Percentiles rank a stretch among this genome's conserved stretches.
Evolutionary conservation across 2,329 filamentous ascomycete genomes (phyloP).

Genomic region (Blastomyces gilchristii): DNA sequence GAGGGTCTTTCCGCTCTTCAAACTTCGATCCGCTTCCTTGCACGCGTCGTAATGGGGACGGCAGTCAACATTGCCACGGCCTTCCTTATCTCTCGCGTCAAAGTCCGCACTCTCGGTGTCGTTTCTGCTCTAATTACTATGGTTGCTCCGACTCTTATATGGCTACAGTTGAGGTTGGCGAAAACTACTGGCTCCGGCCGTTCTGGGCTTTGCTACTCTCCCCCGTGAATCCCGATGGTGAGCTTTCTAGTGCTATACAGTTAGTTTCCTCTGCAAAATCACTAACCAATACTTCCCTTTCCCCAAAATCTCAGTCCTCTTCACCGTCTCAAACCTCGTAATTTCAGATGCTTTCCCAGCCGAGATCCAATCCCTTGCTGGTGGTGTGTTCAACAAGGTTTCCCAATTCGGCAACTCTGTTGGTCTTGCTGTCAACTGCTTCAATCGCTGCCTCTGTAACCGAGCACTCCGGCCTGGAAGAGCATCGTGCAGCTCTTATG

Average conservation of each 20-base stretch:
- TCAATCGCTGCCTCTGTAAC: neutral
- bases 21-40: neutral
- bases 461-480: neutral
- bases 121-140: constrained; percentile 13
- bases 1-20: neutral
- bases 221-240: constrained; percentile 15
- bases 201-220: constrained; percentile 13
- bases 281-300: neutral
- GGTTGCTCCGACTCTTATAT: constrained; percentile 14
- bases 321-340: neutral
- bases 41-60: neutral
- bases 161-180: constrained; percentile 11
- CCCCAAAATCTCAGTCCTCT: neutral
- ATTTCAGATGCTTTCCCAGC: neutral
- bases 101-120: constrained; percentile 12
- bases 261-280: neutral
- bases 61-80: constrained; percentile 7
- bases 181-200: constrained; percentile 12
- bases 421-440: neutral
- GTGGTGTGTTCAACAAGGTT: neutral
- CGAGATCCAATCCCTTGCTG: neutral
- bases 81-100: constrained; percentile 9
- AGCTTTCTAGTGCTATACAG: neutral
- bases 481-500: neutral
- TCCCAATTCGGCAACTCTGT: neutral